These are phyloP conservation scores for Oxyria digyna DNA, from an alignment of 148 eudicot genomes.

Conservation along the genomic window DNA sequence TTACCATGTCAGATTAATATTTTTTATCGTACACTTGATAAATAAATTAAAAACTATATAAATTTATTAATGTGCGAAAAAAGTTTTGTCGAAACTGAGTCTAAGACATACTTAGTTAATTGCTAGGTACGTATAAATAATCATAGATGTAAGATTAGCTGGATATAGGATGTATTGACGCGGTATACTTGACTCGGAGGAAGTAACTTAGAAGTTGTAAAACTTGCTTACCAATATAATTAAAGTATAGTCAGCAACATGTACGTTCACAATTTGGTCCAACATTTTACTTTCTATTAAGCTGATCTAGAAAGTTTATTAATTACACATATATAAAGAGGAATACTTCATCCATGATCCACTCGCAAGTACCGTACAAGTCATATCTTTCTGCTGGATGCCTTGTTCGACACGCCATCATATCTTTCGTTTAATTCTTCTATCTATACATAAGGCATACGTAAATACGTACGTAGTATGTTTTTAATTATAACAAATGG, in stretches of 20 bases:
- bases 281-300: neutral
- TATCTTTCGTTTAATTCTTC: neutral
- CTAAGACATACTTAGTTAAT: too few relatives aligned
- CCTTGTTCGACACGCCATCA: neutral
- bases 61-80: too few relatives aligned
- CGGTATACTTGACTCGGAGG: neutral
- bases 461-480: neutral
- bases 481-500: too few relatives aligned
- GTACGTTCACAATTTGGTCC: neutral
- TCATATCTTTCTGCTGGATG: neutral
- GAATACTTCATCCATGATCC: neutral
- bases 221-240: neutral
- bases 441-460: neutral
- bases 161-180: neutral
- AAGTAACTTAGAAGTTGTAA: constrained; percentile 1
- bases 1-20: too few relatives aligned
- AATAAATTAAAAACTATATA: too few relatives aligned
- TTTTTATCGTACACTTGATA: too few relatives aligned
- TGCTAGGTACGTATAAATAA: too few relatives aligned
- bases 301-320: neutral
- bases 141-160: neutral
- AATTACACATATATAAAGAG: neutral
- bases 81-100: too few relatives aligned
- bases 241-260: neutral
- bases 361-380: neutral